Evolutionary conservation across 331 rosid genomes (phyloP).

Genomic region (Malus hybrid): DNA sequence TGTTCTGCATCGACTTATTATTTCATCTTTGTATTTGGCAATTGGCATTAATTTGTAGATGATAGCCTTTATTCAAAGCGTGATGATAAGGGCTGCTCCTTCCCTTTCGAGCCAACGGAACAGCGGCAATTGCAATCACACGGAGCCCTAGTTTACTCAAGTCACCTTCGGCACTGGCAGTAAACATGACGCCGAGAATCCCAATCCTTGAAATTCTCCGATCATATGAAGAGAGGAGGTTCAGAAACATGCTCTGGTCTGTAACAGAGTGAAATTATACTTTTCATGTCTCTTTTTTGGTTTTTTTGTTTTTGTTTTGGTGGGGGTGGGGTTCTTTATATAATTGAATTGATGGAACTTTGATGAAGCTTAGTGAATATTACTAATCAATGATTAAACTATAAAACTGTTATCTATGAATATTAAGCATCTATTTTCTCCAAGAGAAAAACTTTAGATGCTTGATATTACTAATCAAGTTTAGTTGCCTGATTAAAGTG

Average conservation of each 20-base stretch:
- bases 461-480: too few species aligned
- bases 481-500: background rate
- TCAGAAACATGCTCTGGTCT: background rate
- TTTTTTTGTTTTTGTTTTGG: too few species aligned
- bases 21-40: background rate
- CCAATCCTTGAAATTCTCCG: too few species aligned
- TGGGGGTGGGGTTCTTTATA: too few species aligned
- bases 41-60: conserved; percentile 41
- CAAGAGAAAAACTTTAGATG: background rate
- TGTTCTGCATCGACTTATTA: background rate
- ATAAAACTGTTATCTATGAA: background rate
- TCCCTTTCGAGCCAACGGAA: conserved; percentile 22
- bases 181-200: background rate
- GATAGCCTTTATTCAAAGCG: conserved; percentile 72
- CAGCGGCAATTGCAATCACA: conserved; percentile 20
- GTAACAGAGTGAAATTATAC: too few species aligned
- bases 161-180: too few species aligned
- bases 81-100: conserved; percentile 48
- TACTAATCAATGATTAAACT: too few species aligned
- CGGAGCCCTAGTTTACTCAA: conserved; percentile 18
- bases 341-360: too few species aligned
- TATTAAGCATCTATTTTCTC: background rate
- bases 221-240: too few species aligned
- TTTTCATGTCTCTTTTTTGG: too few species aligned
- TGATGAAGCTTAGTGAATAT: too few species aligned